A percentile compares a stretch with the other conserved stretches of the same genome.
phyloP scores from a whole-genome alignment of 164 flowering plant genomes.

The Dillenia suffruticosa region DNA sequence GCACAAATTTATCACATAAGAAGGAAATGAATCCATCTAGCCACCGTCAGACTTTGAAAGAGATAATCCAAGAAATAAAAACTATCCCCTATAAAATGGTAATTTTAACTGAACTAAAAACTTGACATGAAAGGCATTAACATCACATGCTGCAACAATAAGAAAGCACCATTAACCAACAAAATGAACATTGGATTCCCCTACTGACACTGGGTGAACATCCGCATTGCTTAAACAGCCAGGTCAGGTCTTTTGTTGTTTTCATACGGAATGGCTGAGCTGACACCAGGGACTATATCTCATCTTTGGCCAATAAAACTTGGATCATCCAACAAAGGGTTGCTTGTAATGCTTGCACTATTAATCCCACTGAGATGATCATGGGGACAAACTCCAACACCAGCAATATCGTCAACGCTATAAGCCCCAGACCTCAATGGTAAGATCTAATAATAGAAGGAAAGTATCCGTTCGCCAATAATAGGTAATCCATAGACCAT shows the following conservation, averaged over 20 bases:
- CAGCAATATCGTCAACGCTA: conserved; percentile 27
- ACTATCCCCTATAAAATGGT: too few relatives aligned
- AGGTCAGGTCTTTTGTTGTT: conserved; percentile 35
- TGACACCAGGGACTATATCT: conserved; percentile 30
- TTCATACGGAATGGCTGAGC: conserved; percentile 26
- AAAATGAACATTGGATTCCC: conserved; percentile 55
- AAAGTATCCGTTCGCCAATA: too few relatives aligned
- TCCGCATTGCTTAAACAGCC: conserved; percentile 26
- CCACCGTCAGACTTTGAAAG: too few relatives aligned
- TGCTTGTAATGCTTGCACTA: conserved; percentile 23
- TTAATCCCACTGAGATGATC: conserved; percentile 34
- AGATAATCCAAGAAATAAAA: too few relatives aligned
- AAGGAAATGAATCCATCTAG: too few relatives aligned
- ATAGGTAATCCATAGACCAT: too few relatives aligned
- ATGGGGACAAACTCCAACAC: conserved; percentile 26
- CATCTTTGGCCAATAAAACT: conserved; percentile 26
- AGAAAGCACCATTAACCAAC: too few relatives aligned
- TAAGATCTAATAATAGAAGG: conserved; percentile 21
- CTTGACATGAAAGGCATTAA: too few relatives aligned
- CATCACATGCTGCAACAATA: too few relatives aligned
- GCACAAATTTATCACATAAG: too few relatives aligned
- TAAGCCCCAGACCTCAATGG: conserved; percentile 32
- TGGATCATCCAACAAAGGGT: conserved; percentile 36
- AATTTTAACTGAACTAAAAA: too few relatives aligned
- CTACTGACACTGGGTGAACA: conserved; percentile 18